phyloP scores from a whole-genome alignment of 148 eudicot genomes.

The Mesembryanthemum crystallinum region DNA sequence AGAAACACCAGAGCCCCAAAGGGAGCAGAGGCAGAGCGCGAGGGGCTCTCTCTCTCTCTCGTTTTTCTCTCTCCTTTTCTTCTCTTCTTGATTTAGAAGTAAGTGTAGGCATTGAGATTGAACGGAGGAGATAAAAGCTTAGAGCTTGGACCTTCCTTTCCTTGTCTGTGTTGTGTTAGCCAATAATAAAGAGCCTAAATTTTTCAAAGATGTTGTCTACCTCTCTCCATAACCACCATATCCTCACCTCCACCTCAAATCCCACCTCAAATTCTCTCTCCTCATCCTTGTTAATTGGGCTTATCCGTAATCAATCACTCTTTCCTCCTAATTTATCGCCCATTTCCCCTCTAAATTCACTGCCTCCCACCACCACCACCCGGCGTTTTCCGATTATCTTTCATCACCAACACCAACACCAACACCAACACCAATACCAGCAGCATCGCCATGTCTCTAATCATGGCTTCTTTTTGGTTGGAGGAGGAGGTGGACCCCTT shows the following conservation, averaged over 20 bases:
- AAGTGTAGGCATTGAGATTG: background rate
- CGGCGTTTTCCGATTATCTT: background rate
- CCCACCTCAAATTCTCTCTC: background rate
- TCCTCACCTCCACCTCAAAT: slow-evolving; percentile 10
- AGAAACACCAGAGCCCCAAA: slow-evolving; percentile 6
- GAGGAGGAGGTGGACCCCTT: background rate
- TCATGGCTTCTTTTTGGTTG: background rate
- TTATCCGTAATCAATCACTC: background rate
- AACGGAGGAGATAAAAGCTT: slow-evolving; percentile 8
- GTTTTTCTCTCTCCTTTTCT: no score
- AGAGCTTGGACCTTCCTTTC: background rate
- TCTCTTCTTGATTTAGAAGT: background rate
- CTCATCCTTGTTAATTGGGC: slow-evolving; percentile 1
- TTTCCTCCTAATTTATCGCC: slow-evolving; percentile 16
- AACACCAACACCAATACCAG: background rate
- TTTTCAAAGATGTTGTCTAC: slow-evolving; percentile 1
- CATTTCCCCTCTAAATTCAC: slow-evolving; percentile 12
- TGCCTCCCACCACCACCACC: background rate
- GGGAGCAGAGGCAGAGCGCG: slow-evolving; percentile 7
- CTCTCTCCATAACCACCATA: slow-evolving; percentile 23
- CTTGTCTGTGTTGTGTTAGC: no score
- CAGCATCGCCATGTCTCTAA: slow-evolving; percentile 3
- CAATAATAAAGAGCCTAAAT: background rate
- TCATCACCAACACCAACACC: background rate
- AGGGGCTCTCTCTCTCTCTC: background rate